These are phyloP conservation scores for Onygenales sp. DNA, from an alignment of 2,329 filamentous ascomycete genomes.

Conservation along the genomic window DNA sequence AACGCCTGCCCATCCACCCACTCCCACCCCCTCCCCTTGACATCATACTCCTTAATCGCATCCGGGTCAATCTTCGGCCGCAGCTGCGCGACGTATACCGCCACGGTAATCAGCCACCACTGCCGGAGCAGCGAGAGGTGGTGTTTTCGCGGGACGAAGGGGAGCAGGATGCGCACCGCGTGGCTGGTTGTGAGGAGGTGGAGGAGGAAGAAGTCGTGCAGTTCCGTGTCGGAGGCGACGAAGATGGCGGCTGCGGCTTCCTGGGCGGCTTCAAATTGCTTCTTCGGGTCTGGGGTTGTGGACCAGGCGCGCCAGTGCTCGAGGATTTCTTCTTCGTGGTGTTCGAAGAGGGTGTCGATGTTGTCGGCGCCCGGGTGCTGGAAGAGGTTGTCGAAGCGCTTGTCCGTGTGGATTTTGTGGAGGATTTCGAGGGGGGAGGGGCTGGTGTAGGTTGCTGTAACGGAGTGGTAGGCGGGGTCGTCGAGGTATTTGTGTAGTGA, in stretches of 20 bases:
- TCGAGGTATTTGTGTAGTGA: slow-evolving; percentile 57
- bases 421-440: slow-evolving; percentile 62
- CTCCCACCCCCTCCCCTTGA: slow-evolving; percentile 63
- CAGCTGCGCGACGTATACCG: slow-evolving; percentile 65
- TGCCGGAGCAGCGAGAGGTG: slow-evolving; percentile 68
- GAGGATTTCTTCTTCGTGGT: slow-evolving; percentile 60
- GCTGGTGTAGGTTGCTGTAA: slow-evolving; percentile 46
- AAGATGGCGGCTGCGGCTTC: slow-evolving; percentile 41
- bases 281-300: slow-evolving; percentile 51
- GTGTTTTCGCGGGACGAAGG: slow-evolving; percentile 61
- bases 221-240: slow-evolving; percentile 31
- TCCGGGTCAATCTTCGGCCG: slow-evolving; percentile 64
- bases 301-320: slow-evolving; percentile 91
- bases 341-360: slow-evolving; percentile 56
- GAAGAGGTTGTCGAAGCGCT: slow-evolving; percentile 59
- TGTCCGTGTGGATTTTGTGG: slow-evolving; percentile 57
- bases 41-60: slow-evolving; percentile 49
- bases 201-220: slow-evolving; percentile 75
- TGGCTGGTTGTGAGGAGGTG: slow-evolving; percentile 80
- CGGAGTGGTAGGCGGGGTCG: slow-evolving; percentile 52
- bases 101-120: slow-evolving; percentile 80
- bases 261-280: slow-evolving; percentile 65
- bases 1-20: slow-evolving; percentile 65
- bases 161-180: slow-evolving; percentile 76
- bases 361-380: slow-evolving; percentile 50